These are phyloP conservation scores for Myxozyma sirexii DNA, from an alignment of 805 yeast genomes.

Conservation along the genomic window DNA sequence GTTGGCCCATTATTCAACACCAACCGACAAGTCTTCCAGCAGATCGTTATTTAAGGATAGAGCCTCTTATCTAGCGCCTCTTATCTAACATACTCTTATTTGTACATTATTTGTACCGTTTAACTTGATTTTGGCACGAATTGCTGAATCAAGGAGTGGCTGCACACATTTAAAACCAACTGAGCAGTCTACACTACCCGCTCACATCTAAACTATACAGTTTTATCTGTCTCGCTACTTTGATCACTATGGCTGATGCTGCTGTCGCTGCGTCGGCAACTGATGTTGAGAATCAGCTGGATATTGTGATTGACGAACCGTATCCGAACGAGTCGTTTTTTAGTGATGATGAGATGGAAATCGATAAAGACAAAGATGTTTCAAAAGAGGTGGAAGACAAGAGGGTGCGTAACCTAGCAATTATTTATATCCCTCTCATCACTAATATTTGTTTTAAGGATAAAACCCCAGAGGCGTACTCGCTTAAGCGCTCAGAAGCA, in stretches of 20 bases:
- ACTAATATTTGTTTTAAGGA: too few relatives aligned
- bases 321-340: not conserved
- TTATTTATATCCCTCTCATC: too few relatives aligned
- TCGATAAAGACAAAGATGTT: not conserved
- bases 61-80: too few relatives aligned
- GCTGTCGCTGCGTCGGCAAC: not conserved
- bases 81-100: too few relatives aligned
- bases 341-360: slow-evolving; percentile 12
- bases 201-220: not conserved
- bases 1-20: not conserved
- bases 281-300: not conserved
- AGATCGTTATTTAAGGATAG: too few relatives aligned
- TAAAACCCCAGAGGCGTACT: slow-evolving; percentile 2
- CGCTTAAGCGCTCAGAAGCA: slow-evolving; percentile 48
- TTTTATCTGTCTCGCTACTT: not conserved
- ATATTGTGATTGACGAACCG: slow-evolving; percentile 10
- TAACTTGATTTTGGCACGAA: too few relatives aligned
- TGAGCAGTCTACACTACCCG: too few relatives aligned
- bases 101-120: too few relatives aligned
- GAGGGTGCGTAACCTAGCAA: too few relatives aligned
- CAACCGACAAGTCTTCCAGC: not conserved
- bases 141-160: too few relatives aligned
- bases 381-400: not conserved
- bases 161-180: too few relatives aligned
- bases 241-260: not conserved